Evolutionary conservation across 2,329 filamentous ascomycete species (phyloP).

Genomic region (Cadophora luteo-olivacea): DNA sequence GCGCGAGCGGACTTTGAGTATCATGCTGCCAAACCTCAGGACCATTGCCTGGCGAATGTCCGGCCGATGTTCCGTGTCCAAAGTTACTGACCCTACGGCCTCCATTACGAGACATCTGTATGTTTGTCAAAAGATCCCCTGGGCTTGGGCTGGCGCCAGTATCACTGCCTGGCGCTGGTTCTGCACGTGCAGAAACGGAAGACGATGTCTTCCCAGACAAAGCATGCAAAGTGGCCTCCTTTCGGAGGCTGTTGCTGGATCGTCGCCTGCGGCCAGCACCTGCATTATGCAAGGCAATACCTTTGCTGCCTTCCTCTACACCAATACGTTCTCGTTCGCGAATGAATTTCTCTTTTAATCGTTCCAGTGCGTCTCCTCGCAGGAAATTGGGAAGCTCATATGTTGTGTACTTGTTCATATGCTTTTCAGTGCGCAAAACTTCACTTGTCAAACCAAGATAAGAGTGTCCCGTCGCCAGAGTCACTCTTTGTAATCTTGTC

Average conservation of each 20-base stretch:
- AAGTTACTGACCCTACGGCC: slow-evolving; percentile 50
- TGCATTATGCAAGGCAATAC: slow-evolving; percentile 92
- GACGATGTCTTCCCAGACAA: slow-evolving; percentile 35
- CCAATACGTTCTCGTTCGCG: slow-evolving; percentile 83
- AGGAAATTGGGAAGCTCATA: slow-evolving; percentile 92
- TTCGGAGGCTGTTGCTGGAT: slow-evolving; percentile 76
- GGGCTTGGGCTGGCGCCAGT: slow-evolving; percentile 60
- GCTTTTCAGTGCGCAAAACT: slow-evolving; percentile 88
- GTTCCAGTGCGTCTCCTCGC: slow-evolving; percentile 79
- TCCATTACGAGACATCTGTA: slow-evolving; percentile 70
- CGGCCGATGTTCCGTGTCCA: slow-evolving; percentile 23
- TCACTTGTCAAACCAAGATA: slow-evolving; percentile 93
- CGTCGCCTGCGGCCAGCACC: slow-evolving; percentile 68
- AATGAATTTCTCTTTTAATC: slow-evolving; percentile 92
- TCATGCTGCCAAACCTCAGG: slow-evolving; percentile 44
- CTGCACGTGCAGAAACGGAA: slow-evolving; percentile 35
- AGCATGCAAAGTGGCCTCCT: slow-evolving; percentile 79
- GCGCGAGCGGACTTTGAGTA: slow-evolving; percentile 46
- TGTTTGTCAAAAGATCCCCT: slow-evolving; percentile 82
- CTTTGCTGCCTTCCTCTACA: slow-evolving; percentile 83
- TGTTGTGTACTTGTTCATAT: slow-evolving; percentile 91
- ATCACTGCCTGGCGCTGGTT: slow-evolving; percentile 44
- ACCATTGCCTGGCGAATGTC: slow-evolving; percentile 34
- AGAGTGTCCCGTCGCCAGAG: slow-evolving; percentile 90
- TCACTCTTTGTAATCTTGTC: slow-evolving; percentile 92